These are phyloP conservation scores for Teunomyces gatunensis DNA, from an alignment of 805 yeast genomes.

Conservation along the genomic window DNA sequence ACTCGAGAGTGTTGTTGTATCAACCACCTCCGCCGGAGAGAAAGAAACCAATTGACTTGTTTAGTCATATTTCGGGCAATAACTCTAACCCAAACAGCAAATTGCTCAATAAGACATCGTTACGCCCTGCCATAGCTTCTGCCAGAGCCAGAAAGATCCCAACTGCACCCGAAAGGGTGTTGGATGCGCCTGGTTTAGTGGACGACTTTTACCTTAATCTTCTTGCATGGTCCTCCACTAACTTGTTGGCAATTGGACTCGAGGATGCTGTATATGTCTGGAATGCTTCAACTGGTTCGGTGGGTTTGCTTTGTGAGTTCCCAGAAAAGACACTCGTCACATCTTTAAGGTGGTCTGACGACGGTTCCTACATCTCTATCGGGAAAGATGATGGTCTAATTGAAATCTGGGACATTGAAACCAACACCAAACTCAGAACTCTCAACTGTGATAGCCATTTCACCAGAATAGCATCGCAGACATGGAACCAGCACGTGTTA, in stretches of 20 bases:
- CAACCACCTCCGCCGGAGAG: constrained; percentile 81
- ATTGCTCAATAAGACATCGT: constrained; percentile 28
- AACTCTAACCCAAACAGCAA: constrained; percentile 20
- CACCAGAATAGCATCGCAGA: constrained; percentile 76
- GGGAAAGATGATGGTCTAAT: constrained; percentile 81
- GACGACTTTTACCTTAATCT: constrained; percentile 91
- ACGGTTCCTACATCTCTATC: constrained; percentile 79
- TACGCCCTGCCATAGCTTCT: constrained; percentile 52
- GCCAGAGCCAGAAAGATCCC: constrained; percentile 76
- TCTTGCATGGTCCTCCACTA: constrained; percentile 81
- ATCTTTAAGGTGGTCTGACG: constrained; percentile 87
- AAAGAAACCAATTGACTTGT: constrained; percentile 33
- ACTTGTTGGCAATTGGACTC: constrained; percentile 83
- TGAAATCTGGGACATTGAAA: constrained; percentile 92
- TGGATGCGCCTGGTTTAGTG: constrained; percentile 93
- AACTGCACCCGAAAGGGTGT: constrained; percentile 84
- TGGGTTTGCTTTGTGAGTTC: constrained; percentile 60
- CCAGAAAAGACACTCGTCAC: constrained; percentile 51
- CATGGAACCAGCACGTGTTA: constrained; percentile 80
- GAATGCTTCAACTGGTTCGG: constrained; percentile 85
- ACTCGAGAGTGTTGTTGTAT: constrained; percentile 79
- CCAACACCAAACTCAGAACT: constrained; percentile 69
- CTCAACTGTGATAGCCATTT: constrained; percentile 62
- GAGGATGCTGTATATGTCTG: constrained; percentile 83
- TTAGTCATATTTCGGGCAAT: constrained; percentile 20